Evolutionary conservation across 331 rosid genomes (phyloP), one percentile per base, ranked within the genome.

Genomic region (Cucumis variabilis): DNA sequence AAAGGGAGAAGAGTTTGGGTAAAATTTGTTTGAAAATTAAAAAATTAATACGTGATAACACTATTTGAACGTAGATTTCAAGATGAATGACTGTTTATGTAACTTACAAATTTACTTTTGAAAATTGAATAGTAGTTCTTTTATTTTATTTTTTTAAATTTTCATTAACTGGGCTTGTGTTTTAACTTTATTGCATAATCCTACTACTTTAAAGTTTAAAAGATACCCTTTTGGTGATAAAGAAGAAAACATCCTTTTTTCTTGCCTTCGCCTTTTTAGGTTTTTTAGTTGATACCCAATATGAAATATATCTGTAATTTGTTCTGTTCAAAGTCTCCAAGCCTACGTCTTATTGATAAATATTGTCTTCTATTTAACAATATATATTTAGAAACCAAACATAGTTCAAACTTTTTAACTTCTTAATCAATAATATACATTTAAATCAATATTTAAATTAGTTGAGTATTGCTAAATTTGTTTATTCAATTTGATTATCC

Each of bases 161-260:
- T 44, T 46, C 41, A n/a, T 44, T 3, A 46, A 75, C 46, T 19
- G 30, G 60, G 82, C 20, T 75, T 75, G 58, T n/a, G 6, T 23
- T 75, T 75, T 74, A 74, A 41, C 80, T 74, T 73, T 73, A 73
- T 73, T 73, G 80, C 80, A 73, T 41, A 72, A 72, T 37, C 50
- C 79, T 17, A 30, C 79, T 37, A 72, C 79, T 72, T 37, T 73
- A 73, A 73, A 73, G 19, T 72, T 37, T 73, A 73, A 73, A 73
- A 73, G 60, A 46, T 76, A 76, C 82, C 82, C 82, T 75, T 46
- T 46, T 75, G 28, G 82, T 23, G 58, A 76, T 76, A 76, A 73
- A 37, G 79, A 21, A 73, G 53, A 73, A 20, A 20, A 16, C 50
- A 72, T 72, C 79, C 20, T 72, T 37, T 73, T 46, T 1, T n/a